phyloP scores from a whole-genome alignment of 129 eudicot species.

The Centrapalus pauciflorus region DNA sequence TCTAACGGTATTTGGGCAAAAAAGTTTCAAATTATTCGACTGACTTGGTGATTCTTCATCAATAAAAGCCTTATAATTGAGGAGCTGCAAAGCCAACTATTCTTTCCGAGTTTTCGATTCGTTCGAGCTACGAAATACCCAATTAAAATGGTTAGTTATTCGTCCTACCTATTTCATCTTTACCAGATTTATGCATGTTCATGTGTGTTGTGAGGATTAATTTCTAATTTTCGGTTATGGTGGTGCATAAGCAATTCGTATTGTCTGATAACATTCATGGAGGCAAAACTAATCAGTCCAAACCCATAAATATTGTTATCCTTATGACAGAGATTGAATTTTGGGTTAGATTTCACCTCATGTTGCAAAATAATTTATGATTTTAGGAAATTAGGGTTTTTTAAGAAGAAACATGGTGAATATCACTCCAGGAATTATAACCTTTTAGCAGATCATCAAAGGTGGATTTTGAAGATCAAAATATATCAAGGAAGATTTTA shows the following conservation, averaged over 20 bases:
- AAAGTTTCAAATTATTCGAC: background rate
- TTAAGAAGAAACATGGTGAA: background rate
- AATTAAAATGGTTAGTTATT: constrained; percentile 26
- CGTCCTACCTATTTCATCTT: background rate
- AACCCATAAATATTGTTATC: background rate
- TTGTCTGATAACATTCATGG: background rate
- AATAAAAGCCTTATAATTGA: background rate
- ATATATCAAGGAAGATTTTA: background rate
- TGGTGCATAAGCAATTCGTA: background rate
- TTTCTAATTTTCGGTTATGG: background rate
- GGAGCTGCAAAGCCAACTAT: background rate
- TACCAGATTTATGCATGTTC: background rate
- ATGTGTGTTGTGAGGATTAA: background rate
- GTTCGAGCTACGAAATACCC: background rate
- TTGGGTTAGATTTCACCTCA: background rate
- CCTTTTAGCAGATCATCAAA: background rate
- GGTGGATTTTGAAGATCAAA: no score
- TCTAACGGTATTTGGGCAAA: background rate
- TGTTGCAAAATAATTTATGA: background rate
- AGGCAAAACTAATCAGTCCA: background rate
- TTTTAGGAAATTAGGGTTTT: background rate
- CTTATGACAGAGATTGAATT: background rate
- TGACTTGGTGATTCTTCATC: background rate
- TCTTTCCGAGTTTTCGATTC: background rate
- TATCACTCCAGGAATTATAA: background rate